Evolutionary conservation across 169 alveolate species (phyloP).

Genomic region (Perkinsus marinus): DNA sequence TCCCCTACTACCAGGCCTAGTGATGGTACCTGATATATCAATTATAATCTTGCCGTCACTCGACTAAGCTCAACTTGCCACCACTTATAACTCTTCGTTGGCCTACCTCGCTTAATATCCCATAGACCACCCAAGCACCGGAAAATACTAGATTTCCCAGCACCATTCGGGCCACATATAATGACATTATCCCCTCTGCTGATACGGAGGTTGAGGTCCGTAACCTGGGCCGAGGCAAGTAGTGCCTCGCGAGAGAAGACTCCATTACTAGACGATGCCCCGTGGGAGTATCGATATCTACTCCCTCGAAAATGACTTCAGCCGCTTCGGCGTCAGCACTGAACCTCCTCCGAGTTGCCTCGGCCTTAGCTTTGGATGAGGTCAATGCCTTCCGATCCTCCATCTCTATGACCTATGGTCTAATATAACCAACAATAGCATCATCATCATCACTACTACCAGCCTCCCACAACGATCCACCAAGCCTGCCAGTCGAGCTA

Average conservation of each 20-base stretch:
- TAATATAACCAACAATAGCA: not conserved
- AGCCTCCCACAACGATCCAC: not conserved
- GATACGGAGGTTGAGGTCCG: not conserved
- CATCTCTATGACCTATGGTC: not conserved
- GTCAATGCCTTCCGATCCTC: not conserved
- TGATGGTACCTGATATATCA: not conserved
- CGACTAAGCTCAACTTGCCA: too few species aligned
- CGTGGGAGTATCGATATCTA: not conserved
- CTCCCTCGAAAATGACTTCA: not conserved
- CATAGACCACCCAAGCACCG: slow-evolving; percentile 1
- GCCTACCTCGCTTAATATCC: not conserved
- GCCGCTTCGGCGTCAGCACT: not conserved
- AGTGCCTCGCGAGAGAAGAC: not conserved
- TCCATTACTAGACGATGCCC: not conserved
- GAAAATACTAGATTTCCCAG: not conserved
- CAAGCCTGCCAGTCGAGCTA: not conserved
- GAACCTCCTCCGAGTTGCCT: not conserved
- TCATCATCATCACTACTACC: not conserved
- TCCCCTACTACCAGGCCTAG: not conserved
- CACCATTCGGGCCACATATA: not conserved
- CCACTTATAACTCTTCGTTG: too few species aligned
- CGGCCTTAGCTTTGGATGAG: not conserved
- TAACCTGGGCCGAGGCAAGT: not conserved
- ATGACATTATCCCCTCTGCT: not conserved
- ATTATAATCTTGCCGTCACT: too few species aligned